These are phyloP conservation scores for Saccharomycopsis babjevae DNA, from an alignment of 805 yeast genomes.

Conservation along the genomic window DNA sequence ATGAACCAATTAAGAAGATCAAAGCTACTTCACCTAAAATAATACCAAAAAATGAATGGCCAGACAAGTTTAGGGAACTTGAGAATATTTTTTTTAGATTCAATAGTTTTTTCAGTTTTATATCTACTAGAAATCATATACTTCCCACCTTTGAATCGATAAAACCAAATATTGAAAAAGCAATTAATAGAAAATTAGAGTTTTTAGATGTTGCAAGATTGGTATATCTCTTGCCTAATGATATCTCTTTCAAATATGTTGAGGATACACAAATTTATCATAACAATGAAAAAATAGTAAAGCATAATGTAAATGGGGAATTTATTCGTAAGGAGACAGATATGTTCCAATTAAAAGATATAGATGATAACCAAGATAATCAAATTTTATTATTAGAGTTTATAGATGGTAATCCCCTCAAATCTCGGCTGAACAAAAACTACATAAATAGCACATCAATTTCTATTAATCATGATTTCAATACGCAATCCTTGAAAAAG, in stretches of 20 bases:
- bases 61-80: slow-evolving; percentile 30
- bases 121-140: slow-evolving; percentile 50
- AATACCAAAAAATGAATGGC: slow-evolving; percentile 20
- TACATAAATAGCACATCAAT: slow-evolving; percentile 36
- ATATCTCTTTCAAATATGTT: slow-evolving; percentile 60
- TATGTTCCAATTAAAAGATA: slow-evolving; percentile 37
- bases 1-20: background rate
- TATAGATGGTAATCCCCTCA: slow-evolving; percentile 50
- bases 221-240: slow-evolving; percentile 53
- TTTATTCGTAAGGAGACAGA: slow-evolving; percentile 48
- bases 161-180: slow-evolving; percentile 41
- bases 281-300: slow-evolving; percentile 23
- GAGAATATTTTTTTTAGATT: slow-evolving; percentile 40
- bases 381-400: slow-evolving; percentile 69
- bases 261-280: slow-evolving; percentile 59
- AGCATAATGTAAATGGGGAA: slow-evolving; percentile 34
- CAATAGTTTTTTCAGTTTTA: slow-evolving; percentile 53
- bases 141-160: slow-evolving; percentile 46
- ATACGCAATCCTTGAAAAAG: slow-evolving; percentile 32
- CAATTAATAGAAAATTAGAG: slow-evolving; percentile 34
- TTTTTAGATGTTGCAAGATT: slow-evolving; percentile 55
- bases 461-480: slow-evolving; percentile 20
- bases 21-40: background rate
- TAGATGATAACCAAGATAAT: slow-evolving; percentile 27
- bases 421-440: slow-evolving; percentile 36